A percentile compares a stretch with the other conserved stretches of the same genome.
phyloP scores from a whole-genome alignment of 306 rosid species.

The Cucurbita maxima region DNA sequence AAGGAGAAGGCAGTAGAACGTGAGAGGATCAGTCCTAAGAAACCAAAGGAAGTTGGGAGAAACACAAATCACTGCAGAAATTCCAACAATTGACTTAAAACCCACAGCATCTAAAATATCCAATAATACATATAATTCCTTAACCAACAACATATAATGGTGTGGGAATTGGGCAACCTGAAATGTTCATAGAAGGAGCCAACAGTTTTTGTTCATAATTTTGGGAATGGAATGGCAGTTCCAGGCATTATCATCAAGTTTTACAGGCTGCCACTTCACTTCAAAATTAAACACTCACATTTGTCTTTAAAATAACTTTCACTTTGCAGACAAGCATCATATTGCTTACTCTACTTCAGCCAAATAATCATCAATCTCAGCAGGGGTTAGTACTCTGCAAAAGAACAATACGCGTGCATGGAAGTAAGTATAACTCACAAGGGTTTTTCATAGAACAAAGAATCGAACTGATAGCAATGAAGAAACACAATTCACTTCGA shows the following conservation, averaged over 20 bases:
- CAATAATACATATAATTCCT: not conserved
- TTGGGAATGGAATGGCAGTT: not conserved
- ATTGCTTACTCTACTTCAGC: conserved; percentile 72
- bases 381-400: conserved; percentile 89
- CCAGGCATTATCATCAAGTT: not conserved
- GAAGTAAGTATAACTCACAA: not conserved
- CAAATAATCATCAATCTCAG: conserved; percentile 87
- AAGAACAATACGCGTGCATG: not conserved
- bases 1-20: not conserved
- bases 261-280: not conserved
- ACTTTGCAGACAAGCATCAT: not conserved
- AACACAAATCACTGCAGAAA: not conserved
- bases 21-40: not conserved
- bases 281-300: not conserved
- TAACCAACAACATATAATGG: conserved; percentile 2
- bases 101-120: not conserved
- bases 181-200: not conserved
- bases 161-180: not conserved
- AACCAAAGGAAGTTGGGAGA: not conserved
- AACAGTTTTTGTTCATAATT: not conserved
- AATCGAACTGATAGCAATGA: not conserved
- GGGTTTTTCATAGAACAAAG: not conserved
- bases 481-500: not conserved
- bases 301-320: not conserved
- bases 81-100: not conserved